Percentiles rank a stretch among this genome's conserved stretches.
Conservation (phyloP, 75 land plant genomes). For the Pinus albicaulis region DNA sequence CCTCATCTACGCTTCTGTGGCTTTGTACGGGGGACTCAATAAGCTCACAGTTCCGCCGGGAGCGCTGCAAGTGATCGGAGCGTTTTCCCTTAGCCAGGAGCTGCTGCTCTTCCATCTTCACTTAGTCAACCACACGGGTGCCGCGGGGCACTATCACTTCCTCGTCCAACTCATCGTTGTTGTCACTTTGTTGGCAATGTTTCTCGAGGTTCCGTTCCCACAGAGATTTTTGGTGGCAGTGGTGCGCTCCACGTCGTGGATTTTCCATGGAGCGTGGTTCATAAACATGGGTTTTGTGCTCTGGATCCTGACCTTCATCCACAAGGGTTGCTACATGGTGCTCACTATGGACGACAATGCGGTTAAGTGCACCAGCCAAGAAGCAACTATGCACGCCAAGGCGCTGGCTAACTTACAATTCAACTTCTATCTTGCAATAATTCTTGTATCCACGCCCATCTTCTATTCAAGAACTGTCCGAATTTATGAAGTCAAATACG, state of each 20-base stretch:
- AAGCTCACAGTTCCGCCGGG: conserved; percentile 1
- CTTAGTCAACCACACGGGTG: conserved; percentile 61
- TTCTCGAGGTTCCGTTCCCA: conserved; percentile 23
- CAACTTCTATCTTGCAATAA: conserved; percentile 59
- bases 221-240: conserved; percentile 29
- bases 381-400: conserved; percentile 48
- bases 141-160: conserved; percentile 81
- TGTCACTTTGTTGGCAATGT: conserved; percentile 28
- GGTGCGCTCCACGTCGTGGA: conserved; percentile 37
- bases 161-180: conserved; percentile 58
- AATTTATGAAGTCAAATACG: too few relatives aligned
- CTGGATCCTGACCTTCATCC: conserved; percentile 58
- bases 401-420: conserved; percentile 67
- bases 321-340: conserved; percentile 48
- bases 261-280: conserved; percentile 64
- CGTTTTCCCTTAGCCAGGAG: conserved; percentile 56
- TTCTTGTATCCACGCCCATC: conserved; percentile 19
- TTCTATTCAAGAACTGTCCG: conserved; percentile 12
- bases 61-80: conserved; percentile 30
- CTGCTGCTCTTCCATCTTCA: conserved; percentile 73
- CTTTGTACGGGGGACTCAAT: conserved; percentile 58
- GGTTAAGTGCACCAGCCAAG: conserved; percentile 32
- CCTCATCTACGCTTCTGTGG: conserved; percentile 43
- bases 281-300: conserved; percentile 64
- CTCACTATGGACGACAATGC: conserved; percentile 55